Base-by-base conservation (phyloP, 495 filamentous ascomycete genomes). In the Penicillium waksmanii region DNA sequence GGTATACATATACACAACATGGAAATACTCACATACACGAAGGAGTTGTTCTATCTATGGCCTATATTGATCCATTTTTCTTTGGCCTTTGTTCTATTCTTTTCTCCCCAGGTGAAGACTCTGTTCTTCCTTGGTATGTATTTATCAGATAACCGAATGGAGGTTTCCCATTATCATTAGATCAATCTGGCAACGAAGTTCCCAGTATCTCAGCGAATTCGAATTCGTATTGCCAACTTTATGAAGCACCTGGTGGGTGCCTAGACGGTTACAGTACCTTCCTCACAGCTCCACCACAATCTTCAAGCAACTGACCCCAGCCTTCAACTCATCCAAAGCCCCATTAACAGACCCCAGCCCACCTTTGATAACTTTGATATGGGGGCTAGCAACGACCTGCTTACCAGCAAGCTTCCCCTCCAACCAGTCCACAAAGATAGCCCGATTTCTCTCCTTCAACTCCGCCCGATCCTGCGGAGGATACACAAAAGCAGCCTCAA, bases 1-100 rank as follows among this genome's bases (percentile, higher is more conserved):
- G 53, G 36, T 46, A 62, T 56, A 51, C 17, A 18, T 36, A 17
- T 36, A 33, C 49, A 51, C 55, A 58, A 50, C 56, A 21, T 54
- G 61, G 55, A 53, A 56, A 66, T 65, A 50, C 68, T 71, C 71
- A 61, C 58, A 51, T 58, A 70, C 43, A 73, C 65, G 69, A 65
- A 61, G 21, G 60, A 68, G 58, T 58, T 63, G 36, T 51, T 56
- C 34, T 21, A 48, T 48, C 3, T 15, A 23, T 48, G 3, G 21
- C 9, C 44, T 23, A 11, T 47, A 17, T 23, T 11, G 21, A 15
- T 25, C 5, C 13, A 62, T 35, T 31, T 51, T 23, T 48, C 21
- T 10, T 53, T 56, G 34, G 13, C 36, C 17, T 44, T n/a, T 38
- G 11, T 50, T 49, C 47, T 54, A 42, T 61, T 55, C 43, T 27